Percentiles rank a stretch among this genome's conserved stretches.
phyloP scores from a whole-genome alignment of 306 rosid species.

The Cucurbita ficifolia region DNA sequence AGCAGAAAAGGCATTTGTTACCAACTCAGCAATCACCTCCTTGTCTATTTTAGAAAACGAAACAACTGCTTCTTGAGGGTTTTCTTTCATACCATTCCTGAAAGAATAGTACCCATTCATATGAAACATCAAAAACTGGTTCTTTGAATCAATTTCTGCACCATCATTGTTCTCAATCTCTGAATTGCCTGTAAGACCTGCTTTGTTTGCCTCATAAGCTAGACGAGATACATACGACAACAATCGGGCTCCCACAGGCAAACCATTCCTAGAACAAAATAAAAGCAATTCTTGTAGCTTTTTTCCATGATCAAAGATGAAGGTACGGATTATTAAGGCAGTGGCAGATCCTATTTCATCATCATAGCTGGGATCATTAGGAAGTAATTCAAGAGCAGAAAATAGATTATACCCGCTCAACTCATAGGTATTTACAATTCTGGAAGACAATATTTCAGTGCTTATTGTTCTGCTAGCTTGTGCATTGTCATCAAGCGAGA shows the following conservation, averaged over 20 bases:
- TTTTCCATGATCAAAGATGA: constrained; percentile 8
- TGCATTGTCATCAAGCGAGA: constrained; percentile 7
- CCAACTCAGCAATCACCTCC: constrained; percentile 3
- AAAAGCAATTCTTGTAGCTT: constrained; percentile 16
- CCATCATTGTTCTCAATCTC: background rate
- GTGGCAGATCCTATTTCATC: constrained; percentile 20
- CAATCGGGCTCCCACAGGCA: constrained; percentile 14
- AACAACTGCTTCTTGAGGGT: background rate
- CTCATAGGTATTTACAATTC: constrained; percentile 5
- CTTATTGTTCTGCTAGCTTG: background rate
- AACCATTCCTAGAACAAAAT: constrained; percentile 16
- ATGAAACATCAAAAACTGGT: constrained; percentile 7
- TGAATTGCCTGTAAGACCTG: background rate
- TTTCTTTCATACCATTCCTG: background rate
- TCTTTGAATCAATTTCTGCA: background rate
- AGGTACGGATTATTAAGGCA: constrained; percentile 13
- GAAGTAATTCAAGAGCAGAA: constrained; percentile 8
- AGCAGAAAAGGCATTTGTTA: constrained; percentile 18
- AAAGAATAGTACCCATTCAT: constrained; percentile 8
- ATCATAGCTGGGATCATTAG: constrained; percentile 5
- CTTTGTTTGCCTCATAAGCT: constrained; percentile 14
- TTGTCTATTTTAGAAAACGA: constrained; percentile 8
- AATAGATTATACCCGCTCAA: constrained; percentile 17
- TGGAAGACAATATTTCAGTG: constrained; percentile 8
- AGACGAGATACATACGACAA: constrained; percentile 18